A percentile compares a stretch with the other conserved stretches of the same genome.
Conservation (phyloP, 164 flowering plant genomes). For the Paratinospora sagittata region DNA sequence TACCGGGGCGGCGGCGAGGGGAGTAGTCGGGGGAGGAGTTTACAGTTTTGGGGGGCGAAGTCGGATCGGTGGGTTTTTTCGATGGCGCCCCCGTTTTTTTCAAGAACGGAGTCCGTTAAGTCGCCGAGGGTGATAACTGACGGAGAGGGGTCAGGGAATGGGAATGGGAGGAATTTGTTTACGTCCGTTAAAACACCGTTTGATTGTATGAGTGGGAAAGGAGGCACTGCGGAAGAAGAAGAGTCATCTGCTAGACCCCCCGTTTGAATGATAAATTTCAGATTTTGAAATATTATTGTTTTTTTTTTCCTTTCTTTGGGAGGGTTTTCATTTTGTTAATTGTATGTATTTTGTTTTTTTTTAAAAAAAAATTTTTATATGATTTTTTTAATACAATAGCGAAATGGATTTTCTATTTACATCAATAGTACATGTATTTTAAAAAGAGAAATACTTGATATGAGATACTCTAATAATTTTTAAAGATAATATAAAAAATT, state of each 20-base stretch:
- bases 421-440: too few species aligned
- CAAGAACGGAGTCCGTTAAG: slow-evolving; percentile 31
- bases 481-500: too few species aligned
- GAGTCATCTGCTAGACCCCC: not conserved
- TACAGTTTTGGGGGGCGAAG: slow-evolving; percentile 22
- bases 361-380: not conserved
- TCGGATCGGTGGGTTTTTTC: slow-evolving; percentile 61
- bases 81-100: slow-evolving; percentile 43
- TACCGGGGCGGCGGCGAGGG: too few species aligned
- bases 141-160: slow-evolving; percentile 21
- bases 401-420: too few species aligned
- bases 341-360: too few species aligned
- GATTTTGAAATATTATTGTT: not conserved
- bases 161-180: not conserved
- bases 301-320: not conserved
- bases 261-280: not conserved
- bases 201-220: slow-evolving; percentile 12
- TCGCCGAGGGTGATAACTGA: slow-evolving; percentile 29
- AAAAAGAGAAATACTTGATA: too few species aligned
- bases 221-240: not conserved
- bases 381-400: too few species aligned
- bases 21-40: slow-evolving; percentile 29
- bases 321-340: too few species aligned
- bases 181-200: slow-evolving; percentile 21
- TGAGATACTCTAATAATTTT: too few species aligned